Evolutionary conservation across 768 basidiomycete species (phyloP).

Genomic region (Fomitopsis serialis): DNA sequence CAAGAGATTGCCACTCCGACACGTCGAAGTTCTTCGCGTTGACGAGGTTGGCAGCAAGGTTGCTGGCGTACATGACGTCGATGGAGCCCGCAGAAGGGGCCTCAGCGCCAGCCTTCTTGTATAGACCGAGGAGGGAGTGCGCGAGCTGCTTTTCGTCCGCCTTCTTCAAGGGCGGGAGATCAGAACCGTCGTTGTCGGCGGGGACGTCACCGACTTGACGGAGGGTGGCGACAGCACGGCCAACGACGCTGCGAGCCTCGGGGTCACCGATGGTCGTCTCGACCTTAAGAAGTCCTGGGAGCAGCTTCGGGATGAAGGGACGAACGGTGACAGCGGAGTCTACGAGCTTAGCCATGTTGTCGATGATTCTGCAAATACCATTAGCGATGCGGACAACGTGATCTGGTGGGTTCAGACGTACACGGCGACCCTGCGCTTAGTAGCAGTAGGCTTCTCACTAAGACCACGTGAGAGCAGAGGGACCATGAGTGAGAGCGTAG

Average conservation of each 20-base stretch:
- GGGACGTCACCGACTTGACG: constrained; percentile 94
- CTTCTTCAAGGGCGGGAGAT: constrained; percentile 81
- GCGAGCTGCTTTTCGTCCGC: constrained; percentile 66
- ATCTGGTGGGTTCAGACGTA: constrained; percentile 34
- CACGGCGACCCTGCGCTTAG: constrained; percentile 97
- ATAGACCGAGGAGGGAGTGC: constrained; percentile 63
- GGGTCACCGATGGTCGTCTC: constrained; percentile 95
- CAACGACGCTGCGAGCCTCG: constrained; percentile 91
- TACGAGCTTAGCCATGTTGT: constrained; percentile 99
- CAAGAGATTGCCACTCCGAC: constrained; percentile 79
- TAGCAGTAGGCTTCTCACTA: constrained; percentile 89
- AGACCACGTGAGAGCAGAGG: constrained; percentile 93
- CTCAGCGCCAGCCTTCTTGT: constrained; percentile 76
- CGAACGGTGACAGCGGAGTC: constrained; percentile 93
- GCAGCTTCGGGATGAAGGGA: constrained; percentile 93
- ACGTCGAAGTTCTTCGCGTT: constrained; percentile 91
- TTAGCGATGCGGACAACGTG: constrained; percentile 8
- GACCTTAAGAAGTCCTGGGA: constrained; percentile 94
- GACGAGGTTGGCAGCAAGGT: constrained; percentile 81
- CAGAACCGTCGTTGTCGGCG: constrained; percentile 75
- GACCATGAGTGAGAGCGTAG: constrained; percentile 96
- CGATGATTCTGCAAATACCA: constrained; percentile 62
- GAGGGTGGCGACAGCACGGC: constrained; percentile 90
- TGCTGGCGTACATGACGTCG: constrained; percentile 63
- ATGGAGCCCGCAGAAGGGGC: constrained; percentile 54